Percentiles rank a stretch among this genome's conserved stretches.
Evolutionary conservation across 768 basidiomycete species (phyloP).

Genomic region (Tylopilus subfusipes): DNA sequence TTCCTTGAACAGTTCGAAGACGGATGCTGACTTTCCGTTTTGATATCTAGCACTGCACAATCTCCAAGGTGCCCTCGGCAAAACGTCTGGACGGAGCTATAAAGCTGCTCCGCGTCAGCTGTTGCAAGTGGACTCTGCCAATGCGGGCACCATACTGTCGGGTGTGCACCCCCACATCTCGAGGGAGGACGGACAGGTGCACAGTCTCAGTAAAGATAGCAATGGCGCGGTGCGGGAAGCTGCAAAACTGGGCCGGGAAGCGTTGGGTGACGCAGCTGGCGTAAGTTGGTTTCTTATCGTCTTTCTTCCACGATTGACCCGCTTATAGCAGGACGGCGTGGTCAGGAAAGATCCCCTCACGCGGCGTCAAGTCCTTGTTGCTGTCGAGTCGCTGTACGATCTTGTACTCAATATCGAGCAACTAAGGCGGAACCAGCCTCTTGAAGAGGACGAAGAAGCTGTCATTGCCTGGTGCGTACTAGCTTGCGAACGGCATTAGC

Average conservation of each 20-base stretch:
- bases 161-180: conserved; percentile 49
- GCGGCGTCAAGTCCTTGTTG: conserved; percentile 70
- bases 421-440: conserved; percentile 72
- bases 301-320: neutral
- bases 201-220: conserved; percentile 29
- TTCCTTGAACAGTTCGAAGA: neutral
- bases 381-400: conserved; percentile 85
- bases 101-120: conserved; percentile 96
- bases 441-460: conserved; percentile 45
- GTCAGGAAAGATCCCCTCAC: conserved; percentile 72
- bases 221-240: conserved; percentile 69
- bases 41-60: conserved; percentile 56
- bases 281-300: conserved; percentile 31
- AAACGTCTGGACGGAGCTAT: conserved; percentile 89
- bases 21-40: neutral
- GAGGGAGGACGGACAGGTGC: conserved; percentile 44
- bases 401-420: conserved; percentile 82
- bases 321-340: conserved; percentile 53
- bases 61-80: conserved; percentile 91
- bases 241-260: conserved; percentile 69
- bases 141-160: conserved; percentile 35
- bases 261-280: conserved; percentile 58
- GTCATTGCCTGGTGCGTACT: conserved; percentile 43
- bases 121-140: conserved; percentile 74
- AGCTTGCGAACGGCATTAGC: neutral